These are phyloP conservation scores for Apiospora koreana DNA, from an alignment of 2,329 filamentous ascomycete genomes.

Conservation along the genomic window DNA sequence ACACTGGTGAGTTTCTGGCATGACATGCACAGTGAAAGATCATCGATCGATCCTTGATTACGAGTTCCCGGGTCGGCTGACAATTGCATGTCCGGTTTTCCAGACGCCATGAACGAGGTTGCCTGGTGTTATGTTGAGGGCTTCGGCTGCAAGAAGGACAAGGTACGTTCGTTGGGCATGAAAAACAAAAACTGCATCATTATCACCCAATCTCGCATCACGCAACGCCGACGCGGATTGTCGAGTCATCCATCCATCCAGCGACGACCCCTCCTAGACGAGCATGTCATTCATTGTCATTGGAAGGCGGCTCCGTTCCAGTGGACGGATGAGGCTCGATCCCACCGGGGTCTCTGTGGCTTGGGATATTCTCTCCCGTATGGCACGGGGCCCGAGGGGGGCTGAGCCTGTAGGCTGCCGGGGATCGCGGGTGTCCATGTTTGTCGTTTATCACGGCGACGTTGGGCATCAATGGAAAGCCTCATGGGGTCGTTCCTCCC, in stretches of 20 bases:
- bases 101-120: slow-evolving; percentile 95
- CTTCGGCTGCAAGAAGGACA: slow-evolving; percentile 98
- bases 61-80: slow-evolving; percentile 8
- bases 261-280: neutral
- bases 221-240: neutral
- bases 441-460: slow-evolving; percentile 7
- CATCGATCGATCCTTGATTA: slow-evolving; percentile 25
- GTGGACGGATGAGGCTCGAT: slow-evolving; percentile 4
- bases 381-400: neutral
- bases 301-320: neutral
- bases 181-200: slow-evolving; percentile 22
- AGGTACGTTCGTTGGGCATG: slow-evolving; percentile 70
- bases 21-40: neutral
- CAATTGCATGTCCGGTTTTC: slow-evolving; percentile 21
- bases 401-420: neutral
- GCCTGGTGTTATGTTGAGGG: slow-evolving; percentile 96
- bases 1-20: slow-evolving; percentile 61
- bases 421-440: neutral
- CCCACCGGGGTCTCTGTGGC: neutral
- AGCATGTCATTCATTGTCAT: neutral
- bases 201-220: slow-evolving; percentile 28
- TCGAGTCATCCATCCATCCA: neutral
- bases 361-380: neutral
- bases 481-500: slow-evolving; percentile 20
- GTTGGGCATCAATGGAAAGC: slow-evolving; percentile 44